phyloP scores from a whole-genome alignment of 495 filamentous ascomycete genomes.

The Podospora pseudopauciseta region DNA sequence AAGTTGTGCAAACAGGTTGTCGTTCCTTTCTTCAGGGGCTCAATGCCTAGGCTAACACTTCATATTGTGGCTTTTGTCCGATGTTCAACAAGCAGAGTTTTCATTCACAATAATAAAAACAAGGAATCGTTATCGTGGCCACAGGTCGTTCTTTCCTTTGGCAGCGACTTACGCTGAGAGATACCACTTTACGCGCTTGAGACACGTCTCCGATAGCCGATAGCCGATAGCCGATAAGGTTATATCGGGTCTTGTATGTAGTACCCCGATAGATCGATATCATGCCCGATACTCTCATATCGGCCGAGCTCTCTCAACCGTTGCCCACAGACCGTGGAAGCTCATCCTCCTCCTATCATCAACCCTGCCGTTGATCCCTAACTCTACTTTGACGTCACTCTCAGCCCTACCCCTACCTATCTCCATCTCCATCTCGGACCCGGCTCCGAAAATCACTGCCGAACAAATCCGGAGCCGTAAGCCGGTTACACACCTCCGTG shows the following conservation, averaged over 20 bases:
- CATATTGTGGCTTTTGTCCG: neutral
- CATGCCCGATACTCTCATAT: neutral
- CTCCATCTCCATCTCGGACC: neutral
- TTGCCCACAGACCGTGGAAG: neutral
- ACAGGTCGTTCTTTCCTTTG: neutral
- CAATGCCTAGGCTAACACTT: neutral
- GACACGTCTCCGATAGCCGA: neutral
- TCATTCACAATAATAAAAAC: neutral
- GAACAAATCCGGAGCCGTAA: neutral
- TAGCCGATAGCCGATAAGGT: neutral
- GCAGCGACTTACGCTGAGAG: neutral
- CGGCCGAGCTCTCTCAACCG: neutral
- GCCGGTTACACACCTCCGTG: neutral
- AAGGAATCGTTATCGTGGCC: neutral
- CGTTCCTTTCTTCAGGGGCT: neutral
- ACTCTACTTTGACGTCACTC: neutral
- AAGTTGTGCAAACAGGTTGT: neutral
- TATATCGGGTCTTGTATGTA: neutral
- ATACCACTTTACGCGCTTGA: neutral
- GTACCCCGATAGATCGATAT: neutral
- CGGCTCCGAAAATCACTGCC: neutral
- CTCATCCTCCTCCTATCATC: neutral
- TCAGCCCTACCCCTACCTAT: neutral
- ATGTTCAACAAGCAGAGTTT: neutral
- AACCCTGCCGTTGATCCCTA: neutral